Base-by-base conservation (phyloP, 2,329 filamentous ascomycete genomes). In the Penicillium sclerotigenum region DNA sequence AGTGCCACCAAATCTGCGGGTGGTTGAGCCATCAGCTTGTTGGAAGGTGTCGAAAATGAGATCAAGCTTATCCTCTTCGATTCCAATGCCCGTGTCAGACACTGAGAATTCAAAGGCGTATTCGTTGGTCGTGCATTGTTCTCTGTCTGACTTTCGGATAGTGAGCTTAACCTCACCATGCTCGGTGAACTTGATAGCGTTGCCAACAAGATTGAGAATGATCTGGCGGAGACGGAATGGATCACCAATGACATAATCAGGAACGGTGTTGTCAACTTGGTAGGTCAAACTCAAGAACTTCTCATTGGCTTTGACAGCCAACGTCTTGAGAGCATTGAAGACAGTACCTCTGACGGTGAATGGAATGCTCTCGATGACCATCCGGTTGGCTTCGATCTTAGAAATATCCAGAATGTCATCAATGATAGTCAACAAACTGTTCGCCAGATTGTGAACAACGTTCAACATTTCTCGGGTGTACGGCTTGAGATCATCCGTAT, bases 1-100 rank as follows among this genome's bases (percentile, higher is more conserved):
- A 7, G 94, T 97, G 66, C 93, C 93, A 67, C 93, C 93, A 72
- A 97, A 97, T 72, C 95, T 94, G 66, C 92, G 85, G 1, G 93
- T 97, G 73, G 95, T 97, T 33, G 92, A 97, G 36, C 93, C 93
- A 72, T 97, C 94, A 20, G 94, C 94, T 78, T 97, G 94, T 74
- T 97, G 93, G 85, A 97, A 97, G 0, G 93, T 97, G 76, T 97
- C 94, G 75, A 99, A 97, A 71, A 99, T 97, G 63, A 97, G 81
- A 71, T 96, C 91, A 51, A 97, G 83, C 78, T 97, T 97, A 76
- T 97, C 92, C 62, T 89, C 85, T 67, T 93, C 90, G 66, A 97
- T 97, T 67, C 94, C 94, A 68, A 97, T 99, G 65, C 94, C 94
- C 34, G 94, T 97, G 73, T 97, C 94, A 20, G 90, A 89, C 33